These are phyloP conservation scores for Microcyclospora tardicrescens DNA, from an alignment of 2,329 filamentous ascomycete genomes.

Conservation along the genomic window DNA sequence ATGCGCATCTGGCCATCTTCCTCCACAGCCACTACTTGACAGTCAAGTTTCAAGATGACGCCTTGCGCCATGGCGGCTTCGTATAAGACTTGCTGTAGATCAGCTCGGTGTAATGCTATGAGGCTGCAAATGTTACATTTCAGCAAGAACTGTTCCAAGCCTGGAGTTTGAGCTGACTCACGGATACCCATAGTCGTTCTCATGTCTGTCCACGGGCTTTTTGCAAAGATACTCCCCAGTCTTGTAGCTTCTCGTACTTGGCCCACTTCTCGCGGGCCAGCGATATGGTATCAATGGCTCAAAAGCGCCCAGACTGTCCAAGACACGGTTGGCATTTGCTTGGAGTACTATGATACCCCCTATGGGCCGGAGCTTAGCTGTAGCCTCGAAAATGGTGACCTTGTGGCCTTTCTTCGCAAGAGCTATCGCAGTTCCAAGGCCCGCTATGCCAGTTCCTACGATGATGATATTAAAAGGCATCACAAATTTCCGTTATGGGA, in stretches of 20 bases:
- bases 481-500: no score
- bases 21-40: constrained; percentile 2
- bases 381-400: constrained; percentile 43
- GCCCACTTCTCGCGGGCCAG: background rate
- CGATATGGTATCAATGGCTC: background rate
- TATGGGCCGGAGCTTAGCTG: constrained; percentile 27
- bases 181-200: no score
- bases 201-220: no score
- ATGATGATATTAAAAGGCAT: constrained; percentile 35
- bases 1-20: constrained; percentile 1
- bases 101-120: constrained; percentile 3
- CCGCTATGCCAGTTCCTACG: constrained; percentile 44
- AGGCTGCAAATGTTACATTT: constrained; percentile 1
- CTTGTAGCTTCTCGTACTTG: background rate
- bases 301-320: background rate
- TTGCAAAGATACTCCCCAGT: background rate
- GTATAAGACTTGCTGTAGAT: constrained; percentile 1
- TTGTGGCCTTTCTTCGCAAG: constrained; percentile 39
- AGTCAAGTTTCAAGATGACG: constrained; percentile 1
- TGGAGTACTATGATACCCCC: constrained; percentile 6
- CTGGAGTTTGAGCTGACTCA: background rate
- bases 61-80: background rate
- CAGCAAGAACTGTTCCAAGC: background rate
- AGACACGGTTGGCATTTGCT: constrained; percentile 5
- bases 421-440: constrained; percentile 35